Evolutionary conservation across 2,329 filamentous ascomycete genomes (phyloP), one percentile per base, ranked within the genome.

Genomic region (Esteya vermicola): DNA sequence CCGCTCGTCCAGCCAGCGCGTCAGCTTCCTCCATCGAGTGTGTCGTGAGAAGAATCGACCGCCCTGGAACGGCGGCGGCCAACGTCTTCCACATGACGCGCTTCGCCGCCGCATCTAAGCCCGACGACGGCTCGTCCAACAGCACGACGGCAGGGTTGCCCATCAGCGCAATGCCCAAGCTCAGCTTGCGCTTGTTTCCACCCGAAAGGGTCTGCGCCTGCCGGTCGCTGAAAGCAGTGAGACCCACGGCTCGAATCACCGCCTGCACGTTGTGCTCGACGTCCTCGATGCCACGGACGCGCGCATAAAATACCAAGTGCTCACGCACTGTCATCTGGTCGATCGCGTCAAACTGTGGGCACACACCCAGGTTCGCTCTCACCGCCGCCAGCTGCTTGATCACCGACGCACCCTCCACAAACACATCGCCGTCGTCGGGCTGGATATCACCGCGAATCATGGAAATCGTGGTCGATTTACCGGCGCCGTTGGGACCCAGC

Each of bases 11-110:
- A 0, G 88, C 88, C 3, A 96, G 67, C 1, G 86, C 86, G 52
- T 93, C 85, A 1, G 88, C 89, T 60, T 95, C 89, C 56, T 95
- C 88, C 86, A 95, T 94, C 36, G 76, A 84, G 57, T 96, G 89
- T 0, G 89, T 95, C 0, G 89, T 95, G 16, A 96, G 70, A 2
- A 96, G 67, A 14, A 95, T 74, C 0, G 80, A 83, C n/a, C 88
- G 73, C 0, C 85, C 85, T 0, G 76, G 72, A 0, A 81, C 78
- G 4, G 88, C 78, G 2, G 76, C 70, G 4, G 75, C 73, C 1
- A 95, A 67, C 0, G 86, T 93, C 42, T 75, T 75, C 89, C 89
- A 95, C 83, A 96, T 93, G 48, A 93, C 72, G 32, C 89, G 74
- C 58, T 95, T 95, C 0, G 85, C 81, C 0, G 85, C 85, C 0